Percentiles rank a stretch among this genome's conserved stretches.
Evolutionary conservation across 2,329 filamentous ascomycete genomes (phyloP).

Genomic region (Xylaria multiplex): DNA sequence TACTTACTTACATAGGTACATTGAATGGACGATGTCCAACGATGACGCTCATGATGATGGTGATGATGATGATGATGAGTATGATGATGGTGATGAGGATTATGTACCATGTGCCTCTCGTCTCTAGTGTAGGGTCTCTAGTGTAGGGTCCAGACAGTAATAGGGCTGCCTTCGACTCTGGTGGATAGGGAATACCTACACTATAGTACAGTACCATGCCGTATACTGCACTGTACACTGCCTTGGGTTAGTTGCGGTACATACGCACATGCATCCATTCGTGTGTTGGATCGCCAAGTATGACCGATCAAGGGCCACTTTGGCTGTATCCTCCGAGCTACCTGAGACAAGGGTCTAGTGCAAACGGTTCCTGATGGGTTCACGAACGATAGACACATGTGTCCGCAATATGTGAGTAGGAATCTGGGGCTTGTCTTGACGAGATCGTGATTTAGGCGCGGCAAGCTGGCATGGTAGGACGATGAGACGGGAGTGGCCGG

Average conservation of each 20-base stretch:
- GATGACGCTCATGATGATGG: too few relatives aligned
- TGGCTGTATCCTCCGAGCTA: constrained; percentile 32
- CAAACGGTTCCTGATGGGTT: constrained; percentile 34
- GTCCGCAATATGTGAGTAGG: constrained; percentile 23
- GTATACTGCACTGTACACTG: constrained; percentile 22
- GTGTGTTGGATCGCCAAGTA: constrained; percentile 34
- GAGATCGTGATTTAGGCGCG: constrained; percentile 34
- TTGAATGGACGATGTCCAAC: background rate
- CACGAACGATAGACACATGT: constrained; percentile 31
- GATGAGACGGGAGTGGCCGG: constrained; percentile 34
- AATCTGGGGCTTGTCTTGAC: constrained; percentile 27
- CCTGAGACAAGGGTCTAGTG: constrained; percentile 35
- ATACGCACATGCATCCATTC: constrained; percentile 26
- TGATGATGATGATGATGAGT: too few relatives aligned
- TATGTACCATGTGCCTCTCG: background rate
- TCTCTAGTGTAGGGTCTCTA: too few relatives aligned
- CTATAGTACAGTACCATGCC: background rate
- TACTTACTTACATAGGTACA: constrained; percentile 2
- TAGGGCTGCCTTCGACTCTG: constrained; percentile 24
- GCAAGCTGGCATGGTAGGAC: constrained; percentile 18
- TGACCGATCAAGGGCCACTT: constrained; percentile 26
- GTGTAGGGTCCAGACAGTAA: constrained; percentile 27
- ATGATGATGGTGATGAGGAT: too few relatives aligned
- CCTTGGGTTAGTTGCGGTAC: constrained; percentile 28
- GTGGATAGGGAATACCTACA: constrained; percentile 23